Percentiles rank a stretch among this genome's conserved stretches.
These are phyloP conservation scores for Stachybotrys echinatus DNA, from an alignment of 2,329 filamentous ascomycete genomes.

Conservation along the genomic window DNA sequence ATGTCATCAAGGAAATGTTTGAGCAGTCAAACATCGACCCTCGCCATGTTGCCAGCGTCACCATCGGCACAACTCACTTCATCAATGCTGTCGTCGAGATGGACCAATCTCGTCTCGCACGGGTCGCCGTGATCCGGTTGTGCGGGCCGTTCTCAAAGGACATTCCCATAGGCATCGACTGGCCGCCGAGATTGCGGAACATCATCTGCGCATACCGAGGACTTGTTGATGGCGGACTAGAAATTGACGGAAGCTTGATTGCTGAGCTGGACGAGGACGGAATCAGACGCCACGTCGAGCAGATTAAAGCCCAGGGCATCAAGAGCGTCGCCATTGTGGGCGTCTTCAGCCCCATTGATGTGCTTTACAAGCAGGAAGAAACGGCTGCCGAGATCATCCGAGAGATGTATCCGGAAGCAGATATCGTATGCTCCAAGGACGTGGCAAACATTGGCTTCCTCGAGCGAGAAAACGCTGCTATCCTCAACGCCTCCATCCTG, in stretches of 20 bases:
- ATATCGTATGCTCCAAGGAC: constrained; percentile 46
- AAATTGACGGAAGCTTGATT: constrained; percentile 45
- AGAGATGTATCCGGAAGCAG: constrained; percentile 29
- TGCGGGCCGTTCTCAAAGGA: constrained; percentile 49
- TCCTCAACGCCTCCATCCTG: constrained; percentile 59
- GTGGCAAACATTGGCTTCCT: constrained; percentile 50
- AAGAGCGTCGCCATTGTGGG: constrained; percentile 41
- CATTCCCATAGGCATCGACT: constrained; percentile 46
- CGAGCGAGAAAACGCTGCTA: constrained; percentile 60
- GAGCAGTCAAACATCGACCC: constrained; percentile 23
- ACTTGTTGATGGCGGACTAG: constrained; percentile 43
- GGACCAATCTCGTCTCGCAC: constrained; percentile 40
- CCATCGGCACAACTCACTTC: constrained; percentile 53
- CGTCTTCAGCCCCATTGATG: constrained; percentile 49
- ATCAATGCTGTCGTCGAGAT: constrained; percentile 53
- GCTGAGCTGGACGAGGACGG: constrained; percentile 35
- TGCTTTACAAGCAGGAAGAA: constrained; percentile 42
- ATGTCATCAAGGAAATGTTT: constrained; percentile 39
- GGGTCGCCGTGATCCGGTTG: constrained; percentile 49
- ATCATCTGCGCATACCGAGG: constrained; percentile 41
- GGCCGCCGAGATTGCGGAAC: constrained; percentile 41
- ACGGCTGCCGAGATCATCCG: constrained; percentile 36
- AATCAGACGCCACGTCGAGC: constrained; percentile 31
- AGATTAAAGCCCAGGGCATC: constrained; percentile 37
- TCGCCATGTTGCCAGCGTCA: constrained; percentile 38